A percentile compares a stretch with the other conserved stretches of the same genome.
phyloP scores from a whole-genome alignment of 2,329 filamentous ascomycete genomes.

The Pseudohalonectria lignicola region DNA sequence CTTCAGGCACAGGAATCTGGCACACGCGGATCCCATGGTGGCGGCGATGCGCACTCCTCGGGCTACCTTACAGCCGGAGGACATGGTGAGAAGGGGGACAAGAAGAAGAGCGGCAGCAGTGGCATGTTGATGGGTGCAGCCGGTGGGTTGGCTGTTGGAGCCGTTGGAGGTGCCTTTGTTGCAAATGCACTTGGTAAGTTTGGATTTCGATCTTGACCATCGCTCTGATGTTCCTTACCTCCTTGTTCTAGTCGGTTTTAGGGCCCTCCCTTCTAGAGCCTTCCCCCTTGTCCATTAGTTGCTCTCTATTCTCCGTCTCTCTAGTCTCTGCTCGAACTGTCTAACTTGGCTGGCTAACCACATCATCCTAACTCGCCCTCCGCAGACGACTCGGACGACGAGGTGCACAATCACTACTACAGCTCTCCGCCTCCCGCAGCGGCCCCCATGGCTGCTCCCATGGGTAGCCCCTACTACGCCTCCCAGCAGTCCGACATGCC shows the following conservation, averaged over 20 bases:
- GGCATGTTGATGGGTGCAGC: constrained; percentile 44
- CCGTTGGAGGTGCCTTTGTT: constrained; percentile 44
- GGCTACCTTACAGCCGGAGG: too few species aligned
- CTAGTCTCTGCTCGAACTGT: too few species aligned
- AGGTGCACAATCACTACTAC: constrained; percentile 5
- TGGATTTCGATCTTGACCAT: too few species aligned
- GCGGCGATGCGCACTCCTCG: too few species aligned
- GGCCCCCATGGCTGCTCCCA: constrained; percentile 3
- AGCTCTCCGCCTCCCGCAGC: not conserved
- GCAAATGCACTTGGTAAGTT: constrained; percentile 43
- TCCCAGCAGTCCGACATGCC: constrained; percentile 1
- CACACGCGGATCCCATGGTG: too few species aligned
- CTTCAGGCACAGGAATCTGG: too few species aligned
- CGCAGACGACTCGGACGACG: constrained; percentile 18
- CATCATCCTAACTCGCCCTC: not conserved
- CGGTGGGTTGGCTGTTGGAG: constrained; percentile 45
- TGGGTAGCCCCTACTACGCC: constrained; percentile 7
- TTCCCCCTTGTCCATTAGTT: not conserved
- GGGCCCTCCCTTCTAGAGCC: too few species aligned
- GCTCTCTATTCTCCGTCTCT: not conserved
- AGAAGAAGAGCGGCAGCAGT: constrained; percentile 31
- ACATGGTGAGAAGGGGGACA: too few species aligned
- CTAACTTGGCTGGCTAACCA: not conserved
- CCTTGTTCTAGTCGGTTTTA: too few species aligned
- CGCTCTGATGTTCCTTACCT: too few species aligned